Evolutionary conservation across 1,284 basidiomycete genomes (phyloP), one percentile per base, ranked within the genome.

Genomic region (Schizophyllum commune): DNA sequence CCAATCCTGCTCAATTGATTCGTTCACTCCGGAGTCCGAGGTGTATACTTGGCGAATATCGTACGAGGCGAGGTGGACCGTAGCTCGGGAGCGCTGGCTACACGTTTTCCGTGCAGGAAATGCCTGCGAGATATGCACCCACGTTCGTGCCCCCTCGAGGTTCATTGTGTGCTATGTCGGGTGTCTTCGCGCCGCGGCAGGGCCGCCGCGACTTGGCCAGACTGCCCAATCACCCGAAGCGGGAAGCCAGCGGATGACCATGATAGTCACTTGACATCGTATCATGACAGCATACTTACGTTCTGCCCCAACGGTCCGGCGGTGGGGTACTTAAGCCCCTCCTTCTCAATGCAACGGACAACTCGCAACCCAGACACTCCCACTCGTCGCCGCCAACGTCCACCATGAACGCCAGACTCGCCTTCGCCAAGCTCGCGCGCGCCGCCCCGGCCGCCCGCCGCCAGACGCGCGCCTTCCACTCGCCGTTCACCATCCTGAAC

Each of bases 401-500:
- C 13, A 47, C 39, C 9, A 47, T 47, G 39, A 47, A 47, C 39
- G 39, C 39, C 39, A 47, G 39, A 47, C 17, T 47, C 17, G 39
- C 39, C 17, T 21, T 55, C 27, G 27, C 53, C 53, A 55, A 55
- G 27, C 53, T 21, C 20, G 63, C 63, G 3, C 61, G 66, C 13
- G 54, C 62, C 15, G 60, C 66, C 15, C 61, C 66, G 27, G 57
- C 64, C 11, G 53, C 53, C 19, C 53, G 53, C 17, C 51, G 51
- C 53, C 53, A 55, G 20, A 55, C 39, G 27, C 52, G 73, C 8
- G 59, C 54, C 55, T 32, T 87, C 74, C 84, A 85, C 73, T 81
- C 85, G 11, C 83, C 85, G 58, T 85, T 82, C 70, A 77, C 77
- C 63, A 76, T 73, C 33, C 79, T 85, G 68, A 27, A 55, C 20